Base-by-base conservation (phyloP, 1,139 yeast genomes). In the Yarrowia galli region DNA sequence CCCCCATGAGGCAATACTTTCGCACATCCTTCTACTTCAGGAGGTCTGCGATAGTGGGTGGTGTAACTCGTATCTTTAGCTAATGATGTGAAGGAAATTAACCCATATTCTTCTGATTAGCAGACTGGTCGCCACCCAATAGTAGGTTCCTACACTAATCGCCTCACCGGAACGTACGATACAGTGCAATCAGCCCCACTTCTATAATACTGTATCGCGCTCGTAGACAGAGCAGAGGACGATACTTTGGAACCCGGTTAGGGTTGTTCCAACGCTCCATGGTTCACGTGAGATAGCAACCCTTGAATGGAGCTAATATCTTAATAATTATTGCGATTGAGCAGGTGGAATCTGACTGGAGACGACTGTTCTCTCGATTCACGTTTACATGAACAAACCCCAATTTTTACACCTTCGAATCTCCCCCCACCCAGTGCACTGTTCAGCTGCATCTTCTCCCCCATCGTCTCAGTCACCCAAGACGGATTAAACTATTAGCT, bases 401-500 rank as follows among this genome's bases (percentile, higher is more conserved):
- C 32, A 10, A n/a, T 16, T 40, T n/a, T n/a, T 8, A 40, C 20
- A n/a, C 43, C 2, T 18, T n/a, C 43, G 12, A n/a, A n/a, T 9
- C 7, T n/a, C 20, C 20, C 53, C 40, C 38, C 54, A 32, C 48
- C 2, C 54, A 18, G 40, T n/a, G 40, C 56, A 49, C 56, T 49
- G 20, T 49, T 16, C 28, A 48, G 51, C 43, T 53, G 60, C 60
- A 53, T 8, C 32, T 18, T 51, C 22, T 18, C 32, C 22, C 53
- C 38, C 45, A 35, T 36, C 60, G 43, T 22, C 28, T 36, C 42
- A 36, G 22, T 35, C 45, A 36, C 42, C 56, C 28, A 20, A 51
- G 56, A 49, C 56, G 42, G 51, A 58, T 58, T 58, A 58, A 43
- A 54, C 61, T 54, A 54, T 54, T 36, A 53, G 35, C 60, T 32